A percentile compares a stretch with the other conserved stretches of the same genome.
Evolutionary conservation across 2,329 filamentous ascomycete genomes (phyloP).

Genomic region (Pyrenophora seminiperda): DNA sequence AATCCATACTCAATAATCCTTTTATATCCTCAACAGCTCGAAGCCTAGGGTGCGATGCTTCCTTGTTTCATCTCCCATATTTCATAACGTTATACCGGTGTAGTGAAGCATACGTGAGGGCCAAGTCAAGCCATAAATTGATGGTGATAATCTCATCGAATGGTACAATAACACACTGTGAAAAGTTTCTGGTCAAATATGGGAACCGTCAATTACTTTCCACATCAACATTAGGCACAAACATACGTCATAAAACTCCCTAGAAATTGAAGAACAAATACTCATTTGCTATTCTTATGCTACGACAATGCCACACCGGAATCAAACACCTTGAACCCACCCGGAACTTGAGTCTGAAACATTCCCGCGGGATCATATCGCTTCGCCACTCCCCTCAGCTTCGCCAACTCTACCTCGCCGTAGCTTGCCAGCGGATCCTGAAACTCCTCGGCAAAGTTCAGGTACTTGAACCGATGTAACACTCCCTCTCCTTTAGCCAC

Average conservation of each 20-base stretch:
- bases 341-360: constrained; percentile 30
- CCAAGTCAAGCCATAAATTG: constrained; percentile 12
- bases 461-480: constrained; percentile 24
- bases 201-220: too few relatives aligned
- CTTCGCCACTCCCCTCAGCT: constrained; percentile 18
- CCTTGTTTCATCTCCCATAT: constrained; percentile 2
- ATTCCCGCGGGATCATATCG: constrained; percentile 33
- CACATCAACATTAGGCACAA: too few relatives aligned
- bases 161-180: too few relatives aligned
- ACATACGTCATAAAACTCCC: too few relatives aligned
- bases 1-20: too few relatives aligned
- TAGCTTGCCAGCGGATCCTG: constrained; percentile 40
- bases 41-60: too few relatives aligned
- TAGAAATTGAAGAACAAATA: too few relatives aligned
- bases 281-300: not conserved
- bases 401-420: constrained; percentile 17
- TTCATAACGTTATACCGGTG: constrained; percentile 2
- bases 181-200: too few relatives aligned
- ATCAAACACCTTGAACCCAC: constrained; percentile 31
- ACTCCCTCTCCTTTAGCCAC: constrained; percentile 26
- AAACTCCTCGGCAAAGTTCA: constrained; percentile 46
- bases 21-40: not conserved
- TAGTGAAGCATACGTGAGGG: constrained; percentile 11
- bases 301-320: too few relatives aligned
- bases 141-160: too few relatives aligned